Base-by-base conservation (phyloP, 805 yeast species). In the Saccharomycopsis olivae region DNA sequence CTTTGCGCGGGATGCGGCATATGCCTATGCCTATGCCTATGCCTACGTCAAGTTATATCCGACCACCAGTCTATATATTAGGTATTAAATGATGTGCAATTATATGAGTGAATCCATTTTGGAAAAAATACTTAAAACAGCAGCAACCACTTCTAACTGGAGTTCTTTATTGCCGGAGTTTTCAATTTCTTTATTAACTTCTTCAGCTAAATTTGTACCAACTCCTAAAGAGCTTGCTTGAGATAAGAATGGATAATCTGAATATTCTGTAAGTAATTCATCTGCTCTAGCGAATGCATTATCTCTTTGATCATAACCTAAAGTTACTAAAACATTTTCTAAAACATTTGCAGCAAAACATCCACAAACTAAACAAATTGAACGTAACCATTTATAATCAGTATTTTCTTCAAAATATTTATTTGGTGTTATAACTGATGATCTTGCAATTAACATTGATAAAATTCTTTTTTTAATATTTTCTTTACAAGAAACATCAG, bases 291-390 rank as follows among this genome's bases (percentile, higher is more conserved):
- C 75, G 58, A 88, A 82, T 1, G 96, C 96, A 51, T 79, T 77
- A 59, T 92, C 98, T 52, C 97, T 75, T 49, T 77, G 82, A 51
- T 86, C 96, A 57, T 85, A 87, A 50, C 78, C 79, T 47, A 88
- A 66, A 21, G 78, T 68, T 33, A 76, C 66, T 44, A 88, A 66
- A 3, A 86, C 89, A 55, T 89, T 92, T 53, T 92, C 98, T 51
- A 92, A 71, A 10, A 92, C 98, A 57, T 87, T 92, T 32, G 96
- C 98, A 21, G 97, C 96, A 56, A 85, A 86, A 15, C 95, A 75
- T 14, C 94, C 94, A 52, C 88, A 78, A 15, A 86, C 85, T 49
- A 92, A 71, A 18, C 92, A 70, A 32, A 92, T 68, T 3, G 95
- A 71, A 53, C 98, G 75, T 41, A 92, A 67, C 53, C 73, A 68